Conservation (phyloP, 345 rosid genomes). For the Carallia pectinifolia region DNA sequence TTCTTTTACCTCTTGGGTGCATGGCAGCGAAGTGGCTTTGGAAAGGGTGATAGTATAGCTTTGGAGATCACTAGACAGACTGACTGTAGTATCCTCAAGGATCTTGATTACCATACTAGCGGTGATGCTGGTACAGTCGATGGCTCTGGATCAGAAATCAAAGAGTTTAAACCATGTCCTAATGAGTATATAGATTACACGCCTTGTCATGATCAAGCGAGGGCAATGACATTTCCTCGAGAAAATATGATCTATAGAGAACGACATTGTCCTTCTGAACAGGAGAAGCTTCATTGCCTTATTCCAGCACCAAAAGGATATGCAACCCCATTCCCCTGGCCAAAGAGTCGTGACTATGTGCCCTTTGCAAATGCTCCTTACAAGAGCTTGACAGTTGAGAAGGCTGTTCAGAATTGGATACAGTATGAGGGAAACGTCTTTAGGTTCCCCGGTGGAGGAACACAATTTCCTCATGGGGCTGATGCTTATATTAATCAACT, state of each 20-base stretch:
- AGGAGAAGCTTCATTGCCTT: constrained; percentile 33
- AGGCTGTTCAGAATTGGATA: constrained; percentile 39
- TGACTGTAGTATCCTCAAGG: constrained; percentile 21
- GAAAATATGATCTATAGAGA: constrained; percentile 33
- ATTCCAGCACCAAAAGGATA: constrained; percentile 32
- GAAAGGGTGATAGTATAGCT: constrained; percentile 32
- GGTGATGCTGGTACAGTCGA: constrained; percentile 18
- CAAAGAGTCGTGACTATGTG: constrained; percentile 31
- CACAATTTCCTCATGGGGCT: constrained; percentile 34
- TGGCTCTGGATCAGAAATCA: constrained; percentile 5
- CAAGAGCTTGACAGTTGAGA: constrained; percentile 37
- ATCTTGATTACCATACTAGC: constrained; percentile 28
- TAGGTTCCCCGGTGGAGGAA: constrained; percentile 35
- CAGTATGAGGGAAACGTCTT: constrained; percentile 29
- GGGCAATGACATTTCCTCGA: constrained; percentile 35
- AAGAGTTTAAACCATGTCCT: constrained; percentile 26
- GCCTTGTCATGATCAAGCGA: constrained; percentile 31
- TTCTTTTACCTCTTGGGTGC: constrained; percentile 32
- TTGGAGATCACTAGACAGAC: constrained; percentile 17
- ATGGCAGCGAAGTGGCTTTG: constrained; percentile 33
- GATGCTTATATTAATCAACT: constrained; percentile 32
- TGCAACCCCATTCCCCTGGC: constrained; percentile 31
- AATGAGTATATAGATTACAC: constrained; percentile 27
- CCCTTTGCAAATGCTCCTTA: constrained; percentile 38
- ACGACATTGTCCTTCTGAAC: constrained; percentile 32